A percentile compares a stretch with the other conserved stretches of the same genome.
Evolutionary conservation across 768 basidiomycete species (phyloP).

Genomic region (Termitomyces titanicus): DNA sequence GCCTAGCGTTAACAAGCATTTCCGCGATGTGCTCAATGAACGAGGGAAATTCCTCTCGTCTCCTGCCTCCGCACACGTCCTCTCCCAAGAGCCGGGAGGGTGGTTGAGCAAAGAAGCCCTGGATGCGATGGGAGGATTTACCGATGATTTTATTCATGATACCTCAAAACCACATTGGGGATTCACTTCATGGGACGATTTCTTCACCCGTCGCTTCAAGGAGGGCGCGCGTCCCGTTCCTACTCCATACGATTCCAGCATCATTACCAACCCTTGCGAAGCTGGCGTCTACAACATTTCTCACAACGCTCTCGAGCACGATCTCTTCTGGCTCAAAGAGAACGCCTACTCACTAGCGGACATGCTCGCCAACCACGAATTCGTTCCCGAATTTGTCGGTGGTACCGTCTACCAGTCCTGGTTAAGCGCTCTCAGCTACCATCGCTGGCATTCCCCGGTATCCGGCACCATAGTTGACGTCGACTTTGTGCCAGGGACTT

Average conservation of each 20-base stretch:
- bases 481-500: conserved; percentile 46
- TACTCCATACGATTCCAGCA: conserved; percentile 15
- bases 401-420: conserved; percentile 49
- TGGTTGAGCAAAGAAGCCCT: conserved; percentile 39
- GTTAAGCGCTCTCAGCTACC: no score
- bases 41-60: conserved; percentile 49
- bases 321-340: conserved; percentile 52
- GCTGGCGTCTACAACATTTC: conserved; percentile 37
- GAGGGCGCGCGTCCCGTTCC: no score
- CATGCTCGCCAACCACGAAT: conserved; percentile 39
- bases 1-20: conserved; percentile 38
- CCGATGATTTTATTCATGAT: conserved; percentile 5
- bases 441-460: conserved; percentile 53
- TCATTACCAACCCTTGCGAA: conserved; percentile 48
- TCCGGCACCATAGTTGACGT: conserved; percentile 33
- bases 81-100: conserved; percentile 33
- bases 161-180: conserved; percentile 1
- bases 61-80: conserved; percentile 36
- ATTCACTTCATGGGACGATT: conserved; percentile 32
- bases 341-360: conserved; percentile 47
- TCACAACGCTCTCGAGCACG: conserved; percentile 29
- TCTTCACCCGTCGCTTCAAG: no score
- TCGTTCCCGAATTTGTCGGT: conserved; percentile 30
- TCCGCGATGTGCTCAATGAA: conserved; percentile 46
- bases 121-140: conserved; percentile 6